These are phyloP conservation scores for Tetrahymena thermophila DNA, from an alignment of 73 alveolate species.

Conservation along the genomic window DNA sequence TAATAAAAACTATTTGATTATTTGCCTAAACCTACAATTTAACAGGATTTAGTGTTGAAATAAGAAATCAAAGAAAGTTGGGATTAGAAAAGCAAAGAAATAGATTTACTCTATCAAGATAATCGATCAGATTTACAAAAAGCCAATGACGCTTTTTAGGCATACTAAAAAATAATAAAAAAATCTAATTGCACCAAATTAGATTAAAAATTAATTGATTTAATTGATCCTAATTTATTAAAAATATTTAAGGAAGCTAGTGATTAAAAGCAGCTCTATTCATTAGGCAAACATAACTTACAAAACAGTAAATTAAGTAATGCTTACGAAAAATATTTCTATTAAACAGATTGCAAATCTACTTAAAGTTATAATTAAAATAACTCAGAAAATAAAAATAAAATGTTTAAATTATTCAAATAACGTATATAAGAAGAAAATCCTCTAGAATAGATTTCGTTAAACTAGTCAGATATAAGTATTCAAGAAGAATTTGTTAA, in stretches of 20 bases:
- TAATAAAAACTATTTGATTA: slow-evolving; percentile 21
- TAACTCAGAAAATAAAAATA: too few species aligned
- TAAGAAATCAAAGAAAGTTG: not conserved
- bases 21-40: slow-evolving; percentile 28
- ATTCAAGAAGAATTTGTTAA: too few species aligned
- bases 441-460: too few species aligned
- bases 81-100: not conserved
- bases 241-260: not conserved
- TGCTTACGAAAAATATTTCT: not conserved
- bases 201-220: not conserved
- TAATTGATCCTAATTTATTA: not conserved
- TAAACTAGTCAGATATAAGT: too few species aligned
- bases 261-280: not conserved
- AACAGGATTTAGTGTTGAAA: not conserved
- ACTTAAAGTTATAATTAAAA: too few species aligned
- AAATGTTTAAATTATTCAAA: too few species aligned
- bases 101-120: not conserved
- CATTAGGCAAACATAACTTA: too few species aligned
- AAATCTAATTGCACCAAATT: not conserved
- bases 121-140: not conserved
- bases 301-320: too few species aligned
- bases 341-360: too few species aligned
- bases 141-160: not conserved
- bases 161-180: not conserved
- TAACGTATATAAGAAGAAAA: too few species aligned